Percentiles rank a stretch among this genome's conserved stretches.
Conservation (phyloP, 2,329 filamentous ascomycete genomes). For the Leptographium wingfieldii region DNA sequence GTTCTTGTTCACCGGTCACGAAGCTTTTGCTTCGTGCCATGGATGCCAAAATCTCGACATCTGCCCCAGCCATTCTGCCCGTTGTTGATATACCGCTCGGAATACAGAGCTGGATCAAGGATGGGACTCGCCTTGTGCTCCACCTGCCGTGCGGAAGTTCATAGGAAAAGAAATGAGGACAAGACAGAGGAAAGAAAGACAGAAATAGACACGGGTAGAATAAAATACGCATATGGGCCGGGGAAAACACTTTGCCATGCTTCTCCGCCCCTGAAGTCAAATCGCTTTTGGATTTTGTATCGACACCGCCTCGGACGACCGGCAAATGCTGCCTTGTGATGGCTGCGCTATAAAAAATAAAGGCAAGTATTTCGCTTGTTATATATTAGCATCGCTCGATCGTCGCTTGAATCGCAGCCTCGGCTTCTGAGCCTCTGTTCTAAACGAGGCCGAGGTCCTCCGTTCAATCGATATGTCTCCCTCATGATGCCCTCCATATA, state of each 20-base stretch:
- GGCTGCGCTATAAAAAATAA: neutral
- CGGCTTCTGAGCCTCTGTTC: neutral
- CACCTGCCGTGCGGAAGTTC: constrained; percentile 53
- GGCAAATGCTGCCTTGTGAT: neutral
- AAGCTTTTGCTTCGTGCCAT: neutral
- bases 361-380: neutral
- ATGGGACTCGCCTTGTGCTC: constrained; percentile 64
- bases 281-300: neutral
- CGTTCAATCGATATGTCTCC: too few species aligned
- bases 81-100: constrained; percentile 51
- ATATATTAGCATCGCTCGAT: neutral
- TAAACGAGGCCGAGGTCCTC: too few species aligned
- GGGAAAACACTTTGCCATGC: neutral
- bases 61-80: constrained; percentile 1
- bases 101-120: constrained; percentile 63
- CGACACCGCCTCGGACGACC: neutral
- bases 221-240: neutral
- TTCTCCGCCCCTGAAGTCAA: neutral
- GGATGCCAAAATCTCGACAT: neutral
- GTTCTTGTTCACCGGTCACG: neutral
- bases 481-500: too few species aligned
- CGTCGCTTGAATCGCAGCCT: neutral
- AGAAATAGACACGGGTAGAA: constrained; percentile 1
- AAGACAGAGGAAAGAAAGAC: constrained; percentile 2
- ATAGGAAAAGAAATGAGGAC: neutral